Base-by-base conservation (phyloP, 371 early-diverging fungal genomes). In the Neoconidiobolus thromboides region DNA sequence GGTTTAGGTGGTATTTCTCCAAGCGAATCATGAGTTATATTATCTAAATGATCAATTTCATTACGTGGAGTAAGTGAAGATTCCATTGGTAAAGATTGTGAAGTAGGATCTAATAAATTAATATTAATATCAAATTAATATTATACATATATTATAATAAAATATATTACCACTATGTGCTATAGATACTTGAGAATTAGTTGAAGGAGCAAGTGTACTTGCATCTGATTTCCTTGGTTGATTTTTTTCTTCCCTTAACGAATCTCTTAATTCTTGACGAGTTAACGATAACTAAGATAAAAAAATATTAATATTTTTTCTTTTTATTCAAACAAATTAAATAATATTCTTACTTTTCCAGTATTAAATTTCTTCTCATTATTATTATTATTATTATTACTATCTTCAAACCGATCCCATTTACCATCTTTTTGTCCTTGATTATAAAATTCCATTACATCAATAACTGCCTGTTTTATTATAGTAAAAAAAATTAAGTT, bases 311-410 rank as follows among this genome's bases (percentile, higher is more conserved):
- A 26, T 26, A 26, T 26, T 26, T 26, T 26, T 26, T 26, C 26
- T 26, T 26, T 26, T 26, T 26, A 26, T 26, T 26, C 26, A 26
- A 26, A 26, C 26, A 26, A 26, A 26, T 26, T 26, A 26, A 26
- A 26, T 26, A 26, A 0, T 53, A 47, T 49, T 43, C 10, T 55
- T 63, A 50, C 44, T 68, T 53, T 48, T 62, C 38, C 53, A 63
- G 54, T 60, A 63, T 66, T 38, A 54, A 62, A 52, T 65, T 69
- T 70, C 26, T 26, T 26, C 26, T 26, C 26, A 43, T 72, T 76
- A n/a, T 58, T 46, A 10, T 58, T 58, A 5, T 6, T 47, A 10
- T 78, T 75, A 51, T 75, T 78, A 64, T 79, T 81, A 71, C 95
- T 96, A 14, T 38, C 40, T 14, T 55, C 38, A 42, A 38, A 15